Percentiles rank a stretch among this genome's conserved stretches.
phyloP scores from a whole-genome alignment of 345 rosid genomes.

The Populus ilicifolia region DNA sequence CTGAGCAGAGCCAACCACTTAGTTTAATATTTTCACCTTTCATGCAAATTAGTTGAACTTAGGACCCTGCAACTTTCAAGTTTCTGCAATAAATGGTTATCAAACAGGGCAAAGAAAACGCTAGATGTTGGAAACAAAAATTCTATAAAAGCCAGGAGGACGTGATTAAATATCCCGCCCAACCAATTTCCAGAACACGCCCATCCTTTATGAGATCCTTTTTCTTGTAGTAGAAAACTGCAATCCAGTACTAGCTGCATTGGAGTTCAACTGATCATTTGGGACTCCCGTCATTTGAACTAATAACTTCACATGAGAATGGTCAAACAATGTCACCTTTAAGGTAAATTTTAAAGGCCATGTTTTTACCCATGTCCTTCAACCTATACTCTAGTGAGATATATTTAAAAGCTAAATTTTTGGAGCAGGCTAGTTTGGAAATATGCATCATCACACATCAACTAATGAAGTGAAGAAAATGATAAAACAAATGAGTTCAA shows the following conservation, averaged over 20 bases:
- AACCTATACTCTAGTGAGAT: neutral
- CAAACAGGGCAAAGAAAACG: neutral
- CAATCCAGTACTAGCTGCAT: neutral
- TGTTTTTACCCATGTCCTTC: neutral
- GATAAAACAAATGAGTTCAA: constrained; percentile 7
- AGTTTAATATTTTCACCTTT: neutral
- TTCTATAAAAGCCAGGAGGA: neutral
- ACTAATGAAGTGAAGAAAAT: neutral
- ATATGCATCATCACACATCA: neutral
- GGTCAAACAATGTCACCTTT: neutral
- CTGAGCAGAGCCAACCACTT: neutral
- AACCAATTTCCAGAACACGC: neutral
- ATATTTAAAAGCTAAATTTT: neutral
- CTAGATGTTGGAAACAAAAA: neutral
- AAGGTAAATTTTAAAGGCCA: neutral
- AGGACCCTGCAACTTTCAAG: neutral
- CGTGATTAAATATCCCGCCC: neutral
- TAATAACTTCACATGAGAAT: neutral
- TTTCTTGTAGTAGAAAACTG: neutral
- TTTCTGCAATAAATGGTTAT: neutral
- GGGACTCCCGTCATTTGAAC: neutral
- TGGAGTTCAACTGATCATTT: neutral
- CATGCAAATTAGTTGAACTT: neutral
- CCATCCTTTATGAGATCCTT: neutral
- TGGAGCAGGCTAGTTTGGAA: neutral